These are phyloP conservation scores for Alternaria brassicae DNA, from an alignment of 2,329 filamentous ascomycete genomes.

Conservation along the genomic window DNA sequence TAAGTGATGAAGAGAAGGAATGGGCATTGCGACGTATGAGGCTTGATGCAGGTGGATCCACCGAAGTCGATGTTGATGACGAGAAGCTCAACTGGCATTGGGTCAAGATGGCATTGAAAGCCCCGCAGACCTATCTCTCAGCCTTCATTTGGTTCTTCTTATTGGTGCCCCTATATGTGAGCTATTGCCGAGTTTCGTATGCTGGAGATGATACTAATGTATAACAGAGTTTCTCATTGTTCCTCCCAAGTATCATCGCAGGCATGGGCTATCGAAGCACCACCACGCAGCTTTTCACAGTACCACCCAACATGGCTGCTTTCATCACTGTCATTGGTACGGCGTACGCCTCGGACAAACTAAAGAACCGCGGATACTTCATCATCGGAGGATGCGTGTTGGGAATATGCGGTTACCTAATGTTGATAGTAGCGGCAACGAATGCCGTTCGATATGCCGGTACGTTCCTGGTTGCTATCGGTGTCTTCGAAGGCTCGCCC, in stretches of 20 bases:
- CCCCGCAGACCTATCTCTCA: constrained; percentile 51
- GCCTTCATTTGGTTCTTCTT: constrained; percentile 45
- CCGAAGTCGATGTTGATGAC: constrained; percentile 41
- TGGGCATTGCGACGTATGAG: constrained; percentile 38
- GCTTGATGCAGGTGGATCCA: constrained; percentile 37
- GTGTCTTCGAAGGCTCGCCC: constrained; percentile 51
- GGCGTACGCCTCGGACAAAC: constrained; percentile 57
- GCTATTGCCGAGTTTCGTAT: background rate
- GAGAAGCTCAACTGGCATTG: constrained; percentile 54
- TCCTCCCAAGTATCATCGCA: constrained; percentile 50
- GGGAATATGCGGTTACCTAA: constrained; percentile 57
- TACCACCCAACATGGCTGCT: constrained; percentile 54
- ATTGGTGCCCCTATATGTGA: constrained; percentile 55
- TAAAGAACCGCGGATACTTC: constrained; percentile 53
- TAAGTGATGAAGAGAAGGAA: constrained; percentile 37
- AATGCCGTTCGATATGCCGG: constrained; percentile 51
- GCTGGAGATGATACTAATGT: constrained; percentile 5
- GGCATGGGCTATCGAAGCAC: constrained; percentile 51
- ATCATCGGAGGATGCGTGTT: constrained; percentile 59
- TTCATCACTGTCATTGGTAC: constrained; percentile 46
- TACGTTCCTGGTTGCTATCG: constrained; percentile 51
- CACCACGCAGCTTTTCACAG: constrained; percentile 49
- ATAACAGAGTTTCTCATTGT: constrained; percentile 45
- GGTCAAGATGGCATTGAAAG: constrained; percentile 45
- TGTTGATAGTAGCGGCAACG: constrained; percentile 57